Base-by-base conservation (phyloP, 2,329 filamentous ascomycete genomes). In the Fusarium odoratissimum region DNA sequence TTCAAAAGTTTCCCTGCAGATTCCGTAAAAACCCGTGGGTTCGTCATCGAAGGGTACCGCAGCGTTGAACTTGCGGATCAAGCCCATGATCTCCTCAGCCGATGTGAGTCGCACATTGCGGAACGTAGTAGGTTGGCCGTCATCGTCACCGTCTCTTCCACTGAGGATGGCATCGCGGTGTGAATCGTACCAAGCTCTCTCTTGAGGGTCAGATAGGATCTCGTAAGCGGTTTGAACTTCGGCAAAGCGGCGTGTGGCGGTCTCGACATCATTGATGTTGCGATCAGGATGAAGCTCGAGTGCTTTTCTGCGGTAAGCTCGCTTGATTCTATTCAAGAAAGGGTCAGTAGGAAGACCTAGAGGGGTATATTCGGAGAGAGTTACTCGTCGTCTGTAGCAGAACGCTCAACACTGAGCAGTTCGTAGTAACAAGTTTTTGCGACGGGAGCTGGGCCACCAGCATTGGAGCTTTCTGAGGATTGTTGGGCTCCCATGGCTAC, bases 171-270 rank as follows among this genome's bases (percentile, higher is more conserved):
- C 91, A 75, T 95, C 91, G 68, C 94, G 92, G 80, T 99, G 96
- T 6, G 95, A 95, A 83, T 99, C 95, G 84, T 99, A 99, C 96
- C 96, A 99, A 37, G 95, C 92, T 75, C 96, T 91, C 81, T 99
- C 96, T 80, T 99, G 95, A 16, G 95, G 91, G 80, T 99, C 96
- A 4, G 95, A 97, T 2, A 99, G 89, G n/a, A 99, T 90, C 81
- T 98, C 94, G 80, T 99, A 97, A 51, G 96, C 96, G 40, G 95
- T 89, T 81, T 98, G 95, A 33, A 98, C 88, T 79, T 98, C 95
- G 55, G 96, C 95, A 80, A 99, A 99, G 58, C 91, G 90, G 74
- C 87, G 89, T 3, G 96, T 99, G 5, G 95, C 91, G 71, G 91
- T 89, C 77, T 97, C 94, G 69, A 92, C 91, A 79, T 98, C 92